Evolutionary conservation across 2,329 filamentous ascomycete genomes (phyloP).

Genomic region (Monosporascus sp.): DNA sequence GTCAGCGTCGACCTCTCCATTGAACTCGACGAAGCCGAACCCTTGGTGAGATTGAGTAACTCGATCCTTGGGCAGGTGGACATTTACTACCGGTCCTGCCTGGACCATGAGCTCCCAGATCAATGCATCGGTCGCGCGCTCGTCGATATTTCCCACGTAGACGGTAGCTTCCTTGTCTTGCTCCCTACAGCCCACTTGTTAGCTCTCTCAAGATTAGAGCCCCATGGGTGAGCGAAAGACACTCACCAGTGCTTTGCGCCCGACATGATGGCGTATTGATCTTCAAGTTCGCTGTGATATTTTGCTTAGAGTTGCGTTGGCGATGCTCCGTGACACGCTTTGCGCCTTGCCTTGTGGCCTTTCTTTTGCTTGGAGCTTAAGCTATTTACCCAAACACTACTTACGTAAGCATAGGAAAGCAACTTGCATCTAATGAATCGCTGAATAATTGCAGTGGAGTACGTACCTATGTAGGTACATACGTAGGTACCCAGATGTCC

Average conservation of each 20-base stretch:
- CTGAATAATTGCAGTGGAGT: too few species aligned
- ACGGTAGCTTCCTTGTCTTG: slow-evolving; percentile 98
- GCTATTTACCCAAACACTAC: background rate
- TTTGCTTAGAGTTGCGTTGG: background rate
- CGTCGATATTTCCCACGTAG: slow-evolving; percentile 97
- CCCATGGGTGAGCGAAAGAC: background rate
- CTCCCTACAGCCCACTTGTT: slow-evolving; percentile 55
- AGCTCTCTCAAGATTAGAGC: background rate
- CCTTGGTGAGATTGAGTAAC: slow-evolving; percentile 96
- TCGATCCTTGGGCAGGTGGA: slow-evolving; percentile 96
- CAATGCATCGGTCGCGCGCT: slow-evolving; percentile 83
- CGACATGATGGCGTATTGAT: slow-evolving; percentile 30
- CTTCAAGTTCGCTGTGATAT: background rate
- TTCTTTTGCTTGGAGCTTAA: background rate
- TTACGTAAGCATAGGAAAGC: background rate
- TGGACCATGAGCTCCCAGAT: slow-evolving; percentile 99
- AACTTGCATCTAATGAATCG: too few species aligned
- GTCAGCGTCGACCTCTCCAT: slow-evolving; percentile 89
- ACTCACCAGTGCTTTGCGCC: slow-evolving; percentile 33
- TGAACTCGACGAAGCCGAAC: slow-evolving; percentile 98
- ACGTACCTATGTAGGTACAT: too few species aligned
- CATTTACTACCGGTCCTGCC: slow-evolving; percentile 93
- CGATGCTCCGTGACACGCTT: background rate
- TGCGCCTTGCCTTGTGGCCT: background rate
- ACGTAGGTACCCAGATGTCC: background rate